These are phyloP conservation scores for Xylogone sp. DNA, from an alignment of 2,329 filamentous ascomycete species.

Conservation along the genomic window DNA sequence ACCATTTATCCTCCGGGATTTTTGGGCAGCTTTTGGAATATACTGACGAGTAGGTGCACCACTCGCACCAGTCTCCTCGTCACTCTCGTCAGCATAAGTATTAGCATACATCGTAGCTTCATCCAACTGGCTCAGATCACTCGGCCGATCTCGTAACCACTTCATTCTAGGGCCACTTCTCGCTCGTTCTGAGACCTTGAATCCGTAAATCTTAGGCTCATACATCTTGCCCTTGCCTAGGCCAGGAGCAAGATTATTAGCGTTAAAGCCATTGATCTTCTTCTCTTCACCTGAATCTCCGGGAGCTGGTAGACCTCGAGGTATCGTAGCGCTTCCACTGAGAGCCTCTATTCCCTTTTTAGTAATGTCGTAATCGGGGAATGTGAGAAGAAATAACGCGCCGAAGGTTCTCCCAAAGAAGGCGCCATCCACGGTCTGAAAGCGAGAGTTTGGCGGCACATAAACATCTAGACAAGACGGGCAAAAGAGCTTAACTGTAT, in stretches of 20 bases:
- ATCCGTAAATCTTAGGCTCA: slow-evolving; percentile 94
- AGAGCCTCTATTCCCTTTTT: slow-evolving; percentile 64
- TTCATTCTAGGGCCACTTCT: slow-evolving; percentile 92
- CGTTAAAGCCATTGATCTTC: slow-evolving; percentile 81
- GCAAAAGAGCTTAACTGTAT: slow-evolving; percentile 98
- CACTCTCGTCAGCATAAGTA: slow-evolving; percentile 50
- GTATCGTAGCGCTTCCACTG: slow-evolving; percentile 19
- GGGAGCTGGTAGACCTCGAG: slow-evolving; percentile 28
- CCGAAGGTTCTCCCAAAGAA: slow-evolving; percentile 98
- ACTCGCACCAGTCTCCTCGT: slow-evolving; percentile 42
- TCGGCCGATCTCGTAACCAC: slow-evolving; percentile 85
- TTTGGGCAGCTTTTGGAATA: background rate
- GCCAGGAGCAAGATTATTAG: slow-evolving; percentile 83
- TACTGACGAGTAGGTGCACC: slow-evolving; percentile 12
- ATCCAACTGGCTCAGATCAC: slow-evolving; percentile 77
- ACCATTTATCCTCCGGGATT: slow-evolving; percentile 12
- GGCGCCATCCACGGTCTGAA: slow-evolving; percentile 94
- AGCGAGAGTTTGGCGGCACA: slow-evolving; percentile 93
- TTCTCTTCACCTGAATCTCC: slow-evolving; percentile 42
- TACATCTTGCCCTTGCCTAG: slow-evolving; percentile 82
- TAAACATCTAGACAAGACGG: slow-evolving; percentile 96
- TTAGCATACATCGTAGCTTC: slow-evolving; percentile 60
- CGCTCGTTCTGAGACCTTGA: slow-evolving; percentile 87
- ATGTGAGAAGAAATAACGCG: slow-evolving; percentile 96
- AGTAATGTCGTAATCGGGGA: slow-evolving; percentile 89